These are phyloP conservation scores for Diversispora epigaea DNA, from an alignment of 192 early-diverging fungal genomes.

Conservation along the genomic window DNA sequence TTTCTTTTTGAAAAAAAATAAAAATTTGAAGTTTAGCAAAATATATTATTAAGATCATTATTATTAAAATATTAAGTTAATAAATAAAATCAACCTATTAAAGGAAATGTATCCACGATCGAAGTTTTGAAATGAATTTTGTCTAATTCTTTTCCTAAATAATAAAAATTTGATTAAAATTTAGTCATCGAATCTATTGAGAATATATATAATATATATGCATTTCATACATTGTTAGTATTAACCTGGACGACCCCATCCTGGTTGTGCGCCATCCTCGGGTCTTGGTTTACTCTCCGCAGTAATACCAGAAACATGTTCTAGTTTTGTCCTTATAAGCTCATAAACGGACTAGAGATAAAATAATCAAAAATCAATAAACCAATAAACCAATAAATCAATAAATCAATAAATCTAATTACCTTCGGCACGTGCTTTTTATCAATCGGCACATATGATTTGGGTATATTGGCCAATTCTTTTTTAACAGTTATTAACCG, in stretches of 20 bases:
- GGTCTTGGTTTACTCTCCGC: constrained; percentile 43
- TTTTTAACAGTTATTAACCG: constrained; percentile 49
- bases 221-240: not conserved
- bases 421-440: constrained; percentile 52
- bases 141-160: constrained; percentile 39
- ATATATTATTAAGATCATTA: not conserved
- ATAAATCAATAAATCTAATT: not conserved
- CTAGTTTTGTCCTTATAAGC: constrained; percentile 46
- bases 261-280: constrained; percentile 48
- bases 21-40: not conserved
- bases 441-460: constrained; percentile 50
- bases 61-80: not conserved
- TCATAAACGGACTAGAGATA: constrained; percentile 44
- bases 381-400: not conserved
- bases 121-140: constrained; percentile 55
- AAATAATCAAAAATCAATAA: not conserved
- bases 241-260: constrained; percentile 55
- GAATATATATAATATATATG: not conserved
- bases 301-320: constrained; percentile 40
- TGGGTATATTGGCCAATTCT: constrained; percentile 54
- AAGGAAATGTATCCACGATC: constrained; percentile 52
- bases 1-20: constrained; percentile 36
- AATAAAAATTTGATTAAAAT: not conserved
- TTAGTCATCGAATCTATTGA: not conserved
- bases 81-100: constrained; percentile 45